These are phyloP conservation scores for Yamadazyma friedrichii DNA, from an alignment of 1,139 yeast genomes.

Conservation along the genomic window DNA sequence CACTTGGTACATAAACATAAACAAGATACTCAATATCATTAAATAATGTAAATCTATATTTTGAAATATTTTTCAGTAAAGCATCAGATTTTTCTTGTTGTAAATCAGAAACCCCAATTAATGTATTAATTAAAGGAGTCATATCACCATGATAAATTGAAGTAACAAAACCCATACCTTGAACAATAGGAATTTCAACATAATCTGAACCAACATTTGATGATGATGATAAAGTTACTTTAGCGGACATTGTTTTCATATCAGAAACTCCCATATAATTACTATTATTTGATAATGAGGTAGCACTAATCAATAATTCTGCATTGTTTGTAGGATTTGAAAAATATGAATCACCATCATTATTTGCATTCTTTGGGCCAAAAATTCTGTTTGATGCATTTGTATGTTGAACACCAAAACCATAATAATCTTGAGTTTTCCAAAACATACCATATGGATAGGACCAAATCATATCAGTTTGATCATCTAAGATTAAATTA, in stretches of 20 bases:
- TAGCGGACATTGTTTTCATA: slow-evolving; percentile 56
- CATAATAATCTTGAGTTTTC: slow-evolving; percentile 41
- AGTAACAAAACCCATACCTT: slow-evolving; percentile 81
- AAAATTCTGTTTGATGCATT: slow-evolving; percentile 57
- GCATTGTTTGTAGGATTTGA: slow-evolving; percentile 55
- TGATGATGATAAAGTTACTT: slow-evolving; percentile 42
- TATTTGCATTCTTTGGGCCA: slow-evolving; percentile 50
- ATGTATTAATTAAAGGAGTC: slow-evolving; percentile 51
- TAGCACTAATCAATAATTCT: slow-evolving; percentile 56
- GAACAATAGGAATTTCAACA: slow-evolving; percentile 46
- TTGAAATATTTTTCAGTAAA: slow-evolving; percentile 51
- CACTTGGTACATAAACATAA: slow-evolving; percentile 51
- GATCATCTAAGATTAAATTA: slow-evolving; percentile 67
- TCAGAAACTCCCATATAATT: slow-evolving; percentile 46
- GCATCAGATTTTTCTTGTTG: slow-evolving; percentile 40
- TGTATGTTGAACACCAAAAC: slow-evolving; percentile 70
- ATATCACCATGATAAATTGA: slow-evolving; percentile 60
- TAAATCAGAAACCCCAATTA: slow-evolving; percentile 54
- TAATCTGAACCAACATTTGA: slow-evolving; percentile 23
- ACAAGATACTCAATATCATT: slow-evolving; percentile 55
- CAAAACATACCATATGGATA: slow-evolving; percentile 83
- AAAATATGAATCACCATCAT: slow-evolving; percentile 39
- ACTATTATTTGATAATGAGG: slow-evolving; percentile 35
- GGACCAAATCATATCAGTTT: slow-evolving; percentile 67
- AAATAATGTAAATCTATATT: slow-evolving; percentile 55